Evolutionary conservation across 176 grass and related monocot genomes (phyloP).

Genomic region (Hyparrhenia diplandra): DNA sequence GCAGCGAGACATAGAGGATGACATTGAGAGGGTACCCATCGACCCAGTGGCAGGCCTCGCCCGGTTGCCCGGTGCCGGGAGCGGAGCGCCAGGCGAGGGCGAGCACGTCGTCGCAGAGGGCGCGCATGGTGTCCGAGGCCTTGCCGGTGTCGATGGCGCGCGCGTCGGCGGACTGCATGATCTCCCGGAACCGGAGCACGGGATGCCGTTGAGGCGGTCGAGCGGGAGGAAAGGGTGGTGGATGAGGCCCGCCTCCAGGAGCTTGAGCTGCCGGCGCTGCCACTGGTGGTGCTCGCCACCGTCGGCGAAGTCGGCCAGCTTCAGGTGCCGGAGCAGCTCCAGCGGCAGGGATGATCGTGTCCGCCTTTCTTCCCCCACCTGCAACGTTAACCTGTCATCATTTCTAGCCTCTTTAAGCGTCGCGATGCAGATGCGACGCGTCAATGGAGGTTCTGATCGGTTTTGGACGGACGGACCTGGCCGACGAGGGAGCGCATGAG

Average conservation of each 20-base stretch:
- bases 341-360: slow-evolving; percentile 80
- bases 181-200: slow-evolving; percentile 42
- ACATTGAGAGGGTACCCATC: slow-evolving; percentile 81
- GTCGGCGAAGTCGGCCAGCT: slow-evolving; percentile 68
- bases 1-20: slow-evolving; percentile 74
- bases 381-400: not conserved
- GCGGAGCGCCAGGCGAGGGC: slow-evolving; percentile 51
- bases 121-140: slow-evolving; percentile 62
- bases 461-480: slow-evolving; percentile 38
- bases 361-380: slow-evolving; percentile 57
- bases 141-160: slow-evolving; percentile 84
- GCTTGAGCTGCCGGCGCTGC: slow-evolving; percentile 76
- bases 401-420: not conserved
- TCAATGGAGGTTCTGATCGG: not conserved
- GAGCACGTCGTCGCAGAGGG: slow-evolving; percentile 56
- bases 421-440: not conserved
- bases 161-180: slow-evolving; percentile 30
- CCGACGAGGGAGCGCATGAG: slow-evolving; percentile 86
- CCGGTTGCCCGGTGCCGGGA: not conserved
- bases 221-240: slow-evolving; percentile 42
- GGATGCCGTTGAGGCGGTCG: slow-evolving; percentile 38
- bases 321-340: slow-evolving; percentile 89
- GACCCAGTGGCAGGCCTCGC: slow-evolving; percentile 73
- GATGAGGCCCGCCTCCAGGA: slow-evolving; percentile 71
- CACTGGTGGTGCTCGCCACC: slow-evolving; percentile 74